phyloP scores from a whole-genome alignment of 345 rosid species.

The Orychophragmus violaceus region DNA sequence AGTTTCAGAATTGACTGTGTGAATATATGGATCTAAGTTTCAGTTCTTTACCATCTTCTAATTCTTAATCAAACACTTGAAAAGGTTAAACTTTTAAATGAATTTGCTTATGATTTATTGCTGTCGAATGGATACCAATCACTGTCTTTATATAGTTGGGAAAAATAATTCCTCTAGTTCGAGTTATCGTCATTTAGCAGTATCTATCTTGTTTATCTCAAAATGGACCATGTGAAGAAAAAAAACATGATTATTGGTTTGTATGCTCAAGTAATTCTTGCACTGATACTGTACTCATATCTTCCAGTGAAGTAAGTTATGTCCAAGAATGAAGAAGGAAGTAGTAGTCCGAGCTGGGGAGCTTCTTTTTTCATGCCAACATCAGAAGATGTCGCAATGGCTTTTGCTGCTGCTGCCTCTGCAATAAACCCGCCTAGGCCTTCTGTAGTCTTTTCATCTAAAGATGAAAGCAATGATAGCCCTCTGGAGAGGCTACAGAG shows the following conservation, averaged over 20 bases:
- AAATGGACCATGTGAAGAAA: not conserved
- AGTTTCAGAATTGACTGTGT: not conserved
- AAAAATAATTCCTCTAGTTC: not conserved
- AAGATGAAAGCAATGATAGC: conserved; percentile 56
- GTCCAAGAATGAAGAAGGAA: conserved; percentile 56
- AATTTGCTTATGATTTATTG: conserved; percentile 7
- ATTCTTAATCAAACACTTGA: not conserved
- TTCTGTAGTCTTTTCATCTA: conserved; percentile 71
- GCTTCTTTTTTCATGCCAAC: conserved; percentile 65
- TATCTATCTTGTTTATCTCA: conserved; percentile 14
- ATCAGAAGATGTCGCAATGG: conserved; percentile 72
- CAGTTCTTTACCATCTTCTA: not conserved
- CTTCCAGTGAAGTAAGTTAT: conserved; percentile 40
- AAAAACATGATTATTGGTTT: not conserved
- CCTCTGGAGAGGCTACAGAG: conserved; percentile 68
- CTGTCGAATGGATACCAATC: not conserved
- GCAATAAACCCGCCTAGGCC: conserved; percentile 72
- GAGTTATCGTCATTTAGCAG: not conserved
- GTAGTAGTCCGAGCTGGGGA: conserved; percentile 80
- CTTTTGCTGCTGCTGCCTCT: conserved; percentile 80
- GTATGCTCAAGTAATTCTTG: not conserved
- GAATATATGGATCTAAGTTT: not conserved
- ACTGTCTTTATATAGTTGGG: not conserved
- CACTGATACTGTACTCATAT: not conserved
- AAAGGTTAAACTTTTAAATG: not conserved